These are phyloP conservation scores for Oryza punctata DNA, from an alignment of 176 grass and related monocot genomes.

Conservation along the genomic window DNA sequence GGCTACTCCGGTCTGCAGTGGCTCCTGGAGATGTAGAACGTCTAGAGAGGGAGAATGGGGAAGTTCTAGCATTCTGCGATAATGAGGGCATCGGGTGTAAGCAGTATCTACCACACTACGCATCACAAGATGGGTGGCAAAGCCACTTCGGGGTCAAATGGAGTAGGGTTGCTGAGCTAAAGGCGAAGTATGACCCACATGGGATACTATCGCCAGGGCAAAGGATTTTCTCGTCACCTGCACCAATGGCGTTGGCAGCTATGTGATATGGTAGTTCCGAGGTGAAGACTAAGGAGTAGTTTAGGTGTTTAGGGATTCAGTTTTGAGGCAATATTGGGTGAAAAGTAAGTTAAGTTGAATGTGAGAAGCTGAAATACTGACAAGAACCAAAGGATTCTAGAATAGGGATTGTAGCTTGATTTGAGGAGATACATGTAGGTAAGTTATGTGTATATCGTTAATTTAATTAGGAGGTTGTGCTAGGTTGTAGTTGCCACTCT, in stretches of 20 bases:
- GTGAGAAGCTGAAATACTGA: not conserved
- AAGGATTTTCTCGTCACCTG: conserved; percentile 16
- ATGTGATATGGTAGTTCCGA: not conserved
- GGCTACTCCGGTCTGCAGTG: conserved; percentile 39
- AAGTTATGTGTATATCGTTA: not conserved
- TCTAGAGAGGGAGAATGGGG: conserved; percentile 33
- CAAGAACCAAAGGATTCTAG: not conserved
- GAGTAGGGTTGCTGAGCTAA: conserved; percentile 38
- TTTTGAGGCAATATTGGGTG: not conserved
- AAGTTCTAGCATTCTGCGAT: conserved; percentile 45
- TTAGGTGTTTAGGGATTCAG: not conserved
- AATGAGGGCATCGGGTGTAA: conserved; percentile 21
- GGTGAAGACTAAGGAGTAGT: not conserved
- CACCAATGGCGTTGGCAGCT: not conserved
- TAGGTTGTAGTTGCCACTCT: not conserved
- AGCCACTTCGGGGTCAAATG: conserved; percentile 52
- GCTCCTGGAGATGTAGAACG: conserved; percentile 4
- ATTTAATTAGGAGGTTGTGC: not conserved
- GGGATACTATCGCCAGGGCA: conserved; percentile 45
- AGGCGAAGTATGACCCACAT: conserved; percentile 55
- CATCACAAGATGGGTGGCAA: conserved; percentile 35
- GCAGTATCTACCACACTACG: conserved; percentile 53
- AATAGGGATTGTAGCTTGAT: not conserved
- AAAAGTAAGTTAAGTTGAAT: too few species aligned
- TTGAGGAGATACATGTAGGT: not conserved